Base-by-base conservation (phyloP, 169 alveolate genomes). In the Gregarina niphandrodes region DNA sequence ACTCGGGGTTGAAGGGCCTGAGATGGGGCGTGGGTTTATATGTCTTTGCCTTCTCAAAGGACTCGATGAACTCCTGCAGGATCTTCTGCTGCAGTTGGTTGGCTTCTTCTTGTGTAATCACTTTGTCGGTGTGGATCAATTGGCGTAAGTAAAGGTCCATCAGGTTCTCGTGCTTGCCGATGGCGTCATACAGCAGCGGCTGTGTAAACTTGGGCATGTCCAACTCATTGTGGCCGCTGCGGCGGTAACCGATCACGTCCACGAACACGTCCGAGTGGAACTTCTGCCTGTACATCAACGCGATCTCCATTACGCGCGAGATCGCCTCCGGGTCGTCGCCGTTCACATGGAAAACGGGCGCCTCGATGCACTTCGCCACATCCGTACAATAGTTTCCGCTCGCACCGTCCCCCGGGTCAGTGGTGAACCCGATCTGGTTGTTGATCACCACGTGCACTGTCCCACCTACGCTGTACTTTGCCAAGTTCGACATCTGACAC, bases 131-230 rank as follows among this genome's bases (percentile, higher is more conserved):
- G n/a, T n/a, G 56, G 20, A 70, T 38, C 26, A 85, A 70, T 45
- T 70, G 54, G 9, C 64, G 63, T 18, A 75, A 54, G 43, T 73
- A 85, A 11, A 56, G 49, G 5, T 57, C 67, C 37, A 77, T 57
- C 4, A 78, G 81, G 3, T 76, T 63, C 20, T 62, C 56, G 46
- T 62, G 66, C 37, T 77, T 61, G 6, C 77, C 73, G 38, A 85
- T 75, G 21, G 56, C 54, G 21, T 68, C 67, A 40, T 85, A 82
- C 80, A 82, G 77, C 19, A 59, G 53, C 1, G 96, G 93, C 47
- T 85, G 69, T 3, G 96, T 85, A 64, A 82, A 82, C 40, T 63
- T 67, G 23, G 96, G 96, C 80, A 79, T 73, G 57, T 85, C 96
- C 20, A 80, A 74, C 41, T 82, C 94, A 56, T 81, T 82, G 61